These are phyloP conservation scores for Suhomyces yuchorum DNA, from an alignment of 1,139 yeast species.

Conservation along the genomic window DNA sequence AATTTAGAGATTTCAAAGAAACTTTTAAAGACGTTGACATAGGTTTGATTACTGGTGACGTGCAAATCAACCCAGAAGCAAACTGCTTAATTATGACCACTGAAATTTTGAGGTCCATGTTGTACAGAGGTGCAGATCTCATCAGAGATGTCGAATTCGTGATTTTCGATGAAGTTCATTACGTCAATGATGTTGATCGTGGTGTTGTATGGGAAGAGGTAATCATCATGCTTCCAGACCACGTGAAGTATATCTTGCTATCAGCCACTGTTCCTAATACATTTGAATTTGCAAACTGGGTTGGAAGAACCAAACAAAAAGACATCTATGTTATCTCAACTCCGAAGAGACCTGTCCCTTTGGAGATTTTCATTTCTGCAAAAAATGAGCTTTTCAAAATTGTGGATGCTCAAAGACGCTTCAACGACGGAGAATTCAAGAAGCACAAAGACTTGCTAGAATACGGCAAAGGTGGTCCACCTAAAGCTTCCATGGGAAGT, in stretches of 20 bases:
- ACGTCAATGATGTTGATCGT: constrained; percentile 93
- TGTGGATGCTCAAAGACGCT: constrained; percentile 71
- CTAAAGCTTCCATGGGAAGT: constrained; percentile 39
- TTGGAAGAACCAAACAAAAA: constrained; percentile 93
- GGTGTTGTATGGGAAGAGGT: constrained; percentile 99
- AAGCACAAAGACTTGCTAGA: constrained; percentile 59
- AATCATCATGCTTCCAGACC: constrained; percentile 93
- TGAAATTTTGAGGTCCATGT: constrained; percentile 91
- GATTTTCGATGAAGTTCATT: constrained; percentile 96
- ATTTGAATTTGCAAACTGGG: constrained; percentile 97
- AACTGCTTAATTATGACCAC: constrained; percentile 97
- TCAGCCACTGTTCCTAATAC: constrained; percentile 99
- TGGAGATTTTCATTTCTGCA: constrained; percentile 86
- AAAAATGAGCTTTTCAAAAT: constrained; percentile 67
- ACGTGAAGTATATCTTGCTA: constrained; percentile 81
- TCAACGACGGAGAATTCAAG: constrained; percentile 63
- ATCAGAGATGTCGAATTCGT: constrained; percentile 97
- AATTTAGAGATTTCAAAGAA: constrained; percentile 86
- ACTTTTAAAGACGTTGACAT: constrained; percentile 81
- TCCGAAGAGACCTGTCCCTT: constrained; percentile 92
- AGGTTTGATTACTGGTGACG: constrained; percentile 97
- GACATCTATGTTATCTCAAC: constrained; percentile 95
- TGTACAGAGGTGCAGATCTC: constrained; percentile 93
- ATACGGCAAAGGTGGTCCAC: constrained; percentile 38
- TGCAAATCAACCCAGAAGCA: constrained; percentile 95